These are phyloP conservation scores for cucumber (Cucumis sativus) DNA, from an alignment of 306 rosid species.

Conservation along the genomic window DNA sequence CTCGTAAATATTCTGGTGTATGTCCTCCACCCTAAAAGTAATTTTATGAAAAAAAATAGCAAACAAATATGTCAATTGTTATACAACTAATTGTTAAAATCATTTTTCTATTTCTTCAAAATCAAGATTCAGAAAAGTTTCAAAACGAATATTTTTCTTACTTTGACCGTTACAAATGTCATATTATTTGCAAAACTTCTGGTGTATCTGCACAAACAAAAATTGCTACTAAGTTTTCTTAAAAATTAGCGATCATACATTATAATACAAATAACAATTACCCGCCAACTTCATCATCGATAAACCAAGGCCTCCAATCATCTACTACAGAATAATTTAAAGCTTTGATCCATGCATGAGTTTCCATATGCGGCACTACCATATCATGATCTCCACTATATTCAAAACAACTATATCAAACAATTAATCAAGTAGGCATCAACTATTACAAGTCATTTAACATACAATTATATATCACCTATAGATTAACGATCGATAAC, in stretches of 20 bases:
- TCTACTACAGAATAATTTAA: constrained; percentile 13
- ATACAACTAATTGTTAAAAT: background rate
- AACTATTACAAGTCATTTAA: background rate
- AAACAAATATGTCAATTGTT: too few relatives aligned
- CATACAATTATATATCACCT: background rate
- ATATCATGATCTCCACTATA: constrained; percentile 25
- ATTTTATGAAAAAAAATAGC: too few relatives aligned
- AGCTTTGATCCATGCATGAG: constrained; percentile 15
- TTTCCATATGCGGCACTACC: constrained; percentile 3
- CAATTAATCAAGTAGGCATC: background rate
- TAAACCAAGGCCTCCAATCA: constrained; percentile 32
- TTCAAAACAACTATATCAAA: background rate
- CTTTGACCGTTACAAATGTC: constrained; percentile 1
- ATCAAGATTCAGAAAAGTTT: too few relatives aligned
- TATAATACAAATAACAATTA: background rate
- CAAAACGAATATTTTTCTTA: background rate
- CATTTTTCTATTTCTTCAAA: too few relatives aligned
- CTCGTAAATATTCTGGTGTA: too few relatives aligned
- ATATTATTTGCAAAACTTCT: background rate
- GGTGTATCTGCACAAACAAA: background rate
- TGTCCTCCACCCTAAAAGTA: too few relatives aligned
- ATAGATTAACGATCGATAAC: background rate
- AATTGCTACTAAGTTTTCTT: background rate
- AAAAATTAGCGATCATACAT: background rate
- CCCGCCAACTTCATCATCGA: constrained; percentile 18